Evolutionary conservation across 192 early-diverging fungal genomes (phyloP).

Genomic region (Cladochytrium replicatum): DNA sequence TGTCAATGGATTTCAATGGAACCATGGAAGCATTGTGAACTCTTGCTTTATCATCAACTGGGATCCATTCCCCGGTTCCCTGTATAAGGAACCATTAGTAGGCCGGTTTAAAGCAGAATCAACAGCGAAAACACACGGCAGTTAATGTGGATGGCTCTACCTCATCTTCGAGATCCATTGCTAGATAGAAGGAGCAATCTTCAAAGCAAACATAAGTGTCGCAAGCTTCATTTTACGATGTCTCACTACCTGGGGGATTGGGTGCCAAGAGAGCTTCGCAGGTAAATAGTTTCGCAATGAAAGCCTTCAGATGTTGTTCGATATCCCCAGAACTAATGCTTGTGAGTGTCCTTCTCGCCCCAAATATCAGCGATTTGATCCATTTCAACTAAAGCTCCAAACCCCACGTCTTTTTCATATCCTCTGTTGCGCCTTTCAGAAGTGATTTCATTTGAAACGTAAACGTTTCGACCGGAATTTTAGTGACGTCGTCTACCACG

Average conservation of each 20-base stretch:
- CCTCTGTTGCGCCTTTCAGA: constrained; percentile 12
- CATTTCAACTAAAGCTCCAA: background rate
- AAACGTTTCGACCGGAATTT: constrained; percentile 24
- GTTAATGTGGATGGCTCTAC: no score
- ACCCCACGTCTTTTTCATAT: constrained; percentile 12
- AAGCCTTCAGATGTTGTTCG: constrained; percentile 15
- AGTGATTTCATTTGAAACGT: constrained; percentile 22
- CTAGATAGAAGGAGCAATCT: no score
- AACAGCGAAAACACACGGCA: no score
- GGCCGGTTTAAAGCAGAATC: no score
- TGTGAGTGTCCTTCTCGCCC: constrained; percentile 14
- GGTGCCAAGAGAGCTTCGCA: constrained; percentile 13
- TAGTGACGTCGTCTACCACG: constrained; percentile 12
- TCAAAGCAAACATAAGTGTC: no score
- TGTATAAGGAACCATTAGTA: no score
- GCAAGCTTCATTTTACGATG: no score
- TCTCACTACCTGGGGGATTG: constrained; percentile 15
- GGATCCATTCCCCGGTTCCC: no score
- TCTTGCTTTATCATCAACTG: no score
- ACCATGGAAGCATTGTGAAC: constrained; percentile 5
- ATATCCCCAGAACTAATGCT: constrained; percentile 10
- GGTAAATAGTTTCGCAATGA: constrained; percentile 16
- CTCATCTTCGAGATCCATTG: no score
- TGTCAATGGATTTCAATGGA: constrained; percentile 27
- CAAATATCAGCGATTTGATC: background rate